A percentile compares a stretch with the other conserved stretches of the same genome.
Conservation (phyloP, 345 rosid genomes). For the Euphorbia pulcherrima region DNA sequence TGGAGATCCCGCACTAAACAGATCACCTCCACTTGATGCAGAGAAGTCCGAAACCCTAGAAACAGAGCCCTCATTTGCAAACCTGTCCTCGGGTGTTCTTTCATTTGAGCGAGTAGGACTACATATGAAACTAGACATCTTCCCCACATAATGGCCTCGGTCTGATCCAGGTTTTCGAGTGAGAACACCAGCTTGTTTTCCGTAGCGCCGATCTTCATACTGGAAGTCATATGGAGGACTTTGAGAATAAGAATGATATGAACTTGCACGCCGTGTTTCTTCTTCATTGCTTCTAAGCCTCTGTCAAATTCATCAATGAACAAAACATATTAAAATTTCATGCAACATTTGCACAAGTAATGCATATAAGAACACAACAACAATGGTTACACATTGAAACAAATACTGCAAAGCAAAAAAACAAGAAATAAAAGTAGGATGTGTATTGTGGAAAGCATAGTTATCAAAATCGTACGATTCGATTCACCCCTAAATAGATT, state of each 20-base stretch:
- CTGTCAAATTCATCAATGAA: conserved; percentile 47
- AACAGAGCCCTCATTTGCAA: conserved; percentile 80
- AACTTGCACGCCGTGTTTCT: conserved; percentile 76
- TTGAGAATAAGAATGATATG: conserved; percentile 95
- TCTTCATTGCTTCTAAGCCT: conserved; percentile 52
- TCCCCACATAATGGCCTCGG: conserved; percentile 55
- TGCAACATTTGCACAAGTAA: conserved; percentile 18
- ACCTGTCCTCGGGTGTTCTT: conserved; percentile 62
- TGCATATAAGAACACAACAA: conserved; percentile 10
- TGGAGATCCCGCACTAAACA: conserved; percentile 59
- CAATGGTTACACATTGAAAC: not conserved
- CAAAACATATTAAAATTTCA: conserved; percentile 16
- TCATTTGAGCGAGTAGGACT: conserved; percentile 77
- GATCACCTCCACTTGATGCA: conserved; percentile 76
- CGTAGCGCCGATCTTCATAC: conserved; percentile 85
- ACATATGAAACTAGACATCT: conserved; percentile 60
- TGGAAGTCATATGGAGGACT: conserved; percentile 98
- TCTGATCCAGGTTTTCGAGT: conserved; percentile 93
- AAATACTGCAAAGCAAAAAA: not conserved
- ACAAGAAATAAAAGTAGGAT: not conserved
- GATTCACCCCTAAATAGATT: too few relatives aligned
- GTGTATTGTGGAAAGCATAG: too few relatives aligned
- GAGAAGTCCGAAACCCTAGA: conserved; percentile 81
- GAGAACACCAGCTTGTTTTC: conserved; percentile 57
- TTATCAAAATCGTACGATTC: too few relatives aligned